phyloP scores from a whole-genome alignment of 352 stramenopile genomes.

The Globisporangium camurandrum region DNA sequence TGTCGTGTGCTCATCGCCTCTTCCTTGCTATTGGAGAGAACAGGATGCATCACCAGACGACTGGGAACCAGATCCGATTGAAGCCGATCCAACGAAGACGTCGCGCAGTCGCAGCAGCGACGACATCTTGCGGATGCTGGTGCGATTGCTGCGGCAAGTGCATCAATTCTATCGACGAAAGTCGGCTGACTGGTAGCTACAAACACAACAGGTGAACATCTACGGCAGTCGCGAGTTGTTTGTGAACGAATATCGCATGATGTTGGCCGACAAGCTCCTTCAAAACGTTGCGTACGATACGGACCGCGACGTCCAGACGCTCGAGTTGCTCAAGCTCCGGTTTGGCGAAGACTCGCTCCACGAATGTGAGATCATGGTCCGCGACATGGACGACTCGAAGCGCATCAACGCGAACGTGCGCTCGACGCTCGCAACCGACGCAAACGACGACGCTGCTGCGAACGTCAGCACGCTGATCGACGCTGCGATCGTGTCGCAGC shows the following conservation, averaged over 20 bases:
- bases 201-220: slow-evolving; percentile 80
- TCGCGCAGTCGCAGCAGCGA: slow-evolving; percentile 75
- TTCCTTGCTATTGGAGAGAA: background rate
- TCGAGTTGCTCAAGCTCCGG: slow-evolving; percentile 96
- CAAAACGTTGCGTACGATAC: slow-evolving; percentile 92
- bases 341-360: slow-evolving; percentile 94
- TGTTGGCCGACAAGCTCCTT: slow-evolving; percentile 96
- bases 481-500: slow-evolving; percentile 93
- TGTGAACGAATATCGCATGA: slow-evolving; percentile 97
- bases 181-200: background rate
- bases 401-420: slow-evolving; percentile 89
- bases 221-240: slow-evolving; percentile 98
- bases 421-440: slow-evolving; percentile 25
- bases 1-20: background rate
- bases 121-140: slow-evolving; percentile 96
- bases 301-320: slow-evolving; percentile 90
- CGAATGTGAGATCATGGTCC: slow-evolving; percentile 98
- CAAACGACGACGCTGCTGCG: background rate
- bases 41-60: slow-evolving; percentile 73
- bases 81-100: slow-evolving; percentile 77
- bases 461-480: slow-evolving; percentile 39
- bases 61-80: slow-evolving; percentile 89
- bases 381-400: slow-evolving; percentile 96
- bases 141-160: slow-evolving; percentile 11
- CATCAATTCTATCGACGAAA: too few relatives aligned